Conservation (phyloP, 179 eudicot species). For the Heliamphora pulchella region DNA sequence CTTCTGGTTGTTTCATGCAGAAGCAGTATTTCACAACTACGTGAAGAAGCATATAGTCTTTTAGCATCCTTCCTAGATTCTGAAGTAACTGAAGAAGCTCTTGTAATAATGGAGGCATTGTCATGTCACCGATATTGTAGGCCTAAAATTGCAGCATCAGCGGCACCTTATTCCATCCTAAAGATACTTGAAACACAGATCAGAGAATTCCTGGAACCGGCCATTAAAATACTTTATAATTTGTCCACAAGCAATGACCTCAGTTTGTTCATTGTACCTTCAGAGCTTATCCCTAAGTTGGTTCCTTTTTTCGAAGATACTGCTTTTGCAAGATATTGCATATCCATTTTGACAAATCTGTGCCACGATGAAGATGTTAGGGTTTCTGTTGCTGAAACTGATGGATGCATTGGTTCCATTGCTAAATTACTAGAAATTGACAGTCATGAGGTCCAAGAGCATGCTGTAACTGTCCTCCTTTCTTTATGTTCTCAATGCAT, state of each 20-base stretch:
- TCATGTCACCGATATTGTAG: constrained; percentile 28
- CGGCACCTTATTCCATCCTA: constrained; percentile 36
- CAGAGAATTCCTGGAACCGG: constrained; percentile 37
- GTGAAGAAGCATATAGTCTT: constrained; percentile 36
- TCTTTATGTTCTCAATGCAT: constrained; percentile 46
- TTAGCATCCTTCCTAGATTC: constrained; percentile 53
- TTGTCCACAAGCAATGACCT: constrained; percentile 34
- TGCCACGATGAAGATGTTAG: constrained; percentile 35
- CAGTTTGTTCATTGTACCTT: constrained; percentile 28
- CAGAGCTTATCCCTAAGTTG: constrained; percentile 43
- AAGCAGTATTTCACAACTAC: constrained; percentile 27
- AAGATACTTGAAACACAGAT: constrained; percentile 38
- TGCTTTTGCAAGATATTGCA: constrained; percentile 35
- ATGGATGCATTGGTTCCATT: constrained; percentile 59
- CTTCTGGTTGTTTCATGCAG: constrained; percentile 27
- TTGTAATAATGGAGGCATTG: constrained; percentile 45
- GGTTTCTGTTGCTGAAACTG: constrained; percentile 42
- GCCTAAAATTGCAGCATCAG: constrained; percentile 37
- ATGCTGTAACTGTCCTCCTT: constrained; percentile 51
- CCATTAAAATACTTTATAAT: constrained; percentile 46
- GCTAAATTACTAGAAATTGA: constrained; percentile 50
- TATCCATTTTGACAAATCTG: constrained; percentile 47
- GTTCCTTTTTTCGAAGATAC: constrained; percentile 45
- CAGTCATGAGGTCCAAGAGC: constrained; percentile 50
- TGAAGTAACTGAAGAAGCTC: constrained; percentile 42